Evolutionary conservation across 768 basidiomycete species (phyloP).

Genomic region (Russula brevipes): DNA sequence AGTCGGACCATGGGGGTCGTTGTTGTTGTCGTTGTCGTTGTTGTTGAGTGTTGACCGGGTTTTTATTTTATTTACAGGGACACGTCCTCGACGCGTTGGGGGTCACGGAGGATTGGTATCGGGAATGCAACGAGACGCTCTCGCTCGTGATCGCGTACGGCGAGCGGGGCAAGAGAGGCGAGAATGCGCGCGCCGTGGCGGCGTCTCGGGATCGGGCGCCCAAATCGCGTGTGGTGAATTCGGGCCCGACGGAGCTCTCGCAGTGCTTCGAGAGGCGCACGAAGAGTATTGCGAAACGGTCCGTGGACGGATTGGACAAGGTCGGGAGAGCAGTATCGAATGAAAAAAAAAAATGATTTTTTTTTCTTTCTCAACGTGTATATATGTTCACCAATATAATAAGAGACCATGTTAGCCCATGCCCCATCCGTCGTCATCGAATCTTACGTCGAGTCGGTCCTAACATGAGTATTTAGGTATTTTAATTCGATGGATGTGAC

Average conservation of each 20-base stretch:
- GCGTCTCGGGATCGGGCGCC: constrained; percentile 18
- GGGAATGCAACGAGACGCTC: constrained; percentile 19
- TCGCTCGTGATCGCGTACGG: constrained; percentile 18
- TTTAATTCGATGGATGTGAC: too few species aligned
- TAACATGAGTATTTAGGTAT: too few species aligned
- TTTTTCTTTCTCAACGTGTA: too few species aligned
- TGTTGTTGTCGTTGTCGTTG: too few species aligned
- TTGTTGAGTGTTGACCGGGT: neutral
- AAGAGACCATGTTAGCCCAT: too few species aligned
- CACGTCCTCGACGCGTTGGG: constrained; percentile 16
- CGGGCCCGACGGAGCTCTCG: constrained; percentile 9
- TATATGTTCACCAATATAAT: too few species aligned
- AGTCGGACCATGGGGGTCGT: too few species aligned
- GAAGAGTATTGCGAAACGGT: constrained; percentile 14
- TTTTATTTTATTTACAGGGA: neutral
- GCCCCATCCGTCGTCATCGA: too few species aligned
- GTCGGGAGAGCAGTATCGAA: neutral
- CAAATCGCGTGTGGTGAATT: constrained; percentile 2
- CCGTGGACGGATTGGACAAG: neutral
- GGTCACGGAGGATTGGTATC: constrained; percentile 18
- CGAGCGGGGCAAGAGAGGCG: constrained; percentile 7
- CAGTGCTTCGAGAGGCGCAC: constrained; percentile 15
- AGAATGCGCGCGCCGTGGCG: constrained; percentile 11
- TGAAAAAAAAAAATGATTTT: neutral
- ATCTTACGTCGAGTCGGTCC: too few species aligned